phyloP scores from a whole-genome alignment of 495 filamentous ascomycete species.

The Xylaria flabelliformis region DNA sequence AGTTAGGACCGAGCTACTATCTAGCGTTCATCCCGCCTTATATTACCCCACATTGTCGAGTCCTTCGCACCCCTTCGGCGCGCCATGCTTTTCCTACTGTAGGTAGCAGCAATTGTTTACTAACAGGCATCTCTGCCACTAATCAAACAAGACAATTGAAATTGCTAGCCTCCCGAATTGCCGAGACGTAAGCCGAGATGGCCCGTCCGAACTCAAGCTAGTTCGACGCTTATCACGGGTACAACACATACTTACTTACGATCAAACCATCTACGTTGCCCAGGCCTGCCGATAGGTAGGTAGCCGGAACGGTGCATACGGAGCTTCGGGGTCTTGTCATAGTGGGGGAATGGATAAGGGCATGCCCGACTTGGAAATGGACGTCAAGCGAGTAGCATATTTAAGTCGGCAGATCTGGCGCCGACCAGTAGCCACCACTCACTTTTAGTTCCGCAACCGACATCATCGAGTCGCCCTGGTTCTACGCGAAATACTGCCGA shows the following conservation, averaged over 20 bases:
- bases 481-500: not conserved
- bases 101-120: too few relatives aligned
- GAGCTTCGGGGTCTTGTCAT: slow-evolving; percentile 3
- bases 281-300: not conserved
- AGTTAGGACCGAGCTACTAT: not conserved
- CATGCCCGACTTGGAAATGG: not conserved
- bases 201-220: not conserved
- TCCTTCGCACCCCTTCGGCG: not conserved
- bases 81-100: not conserved
- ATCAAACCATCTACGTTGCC: not conserved
- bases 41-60: slow-evolving; percentile 5
- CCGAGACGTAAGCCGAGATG: slow-evolving; percentile 10
- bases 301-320: not conserved
- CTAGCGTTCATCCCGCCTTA: not conserved
- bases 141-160: not conserved
- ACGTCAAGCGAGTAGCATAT: not conserved
- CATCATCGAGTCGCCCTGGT: not conserved
- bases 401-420: slow-evolving; percentile 21
- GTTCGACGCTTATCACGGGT: not conserved
- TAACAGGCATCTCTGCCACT: not conserved
- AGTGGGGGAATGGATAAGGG: slow-evolving; percentile 11
- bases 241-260: not conserved
- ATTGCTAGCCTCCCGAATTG: not conserved
- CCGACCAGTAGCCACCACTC: slow-evolving; percentile 13
- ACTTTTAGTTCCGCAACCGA: slow-evolving; percentile 5